Base-by-base conservation (phyloP, 176 grass and related monocot species). In the Urochloa ruziziensis region DNA sequence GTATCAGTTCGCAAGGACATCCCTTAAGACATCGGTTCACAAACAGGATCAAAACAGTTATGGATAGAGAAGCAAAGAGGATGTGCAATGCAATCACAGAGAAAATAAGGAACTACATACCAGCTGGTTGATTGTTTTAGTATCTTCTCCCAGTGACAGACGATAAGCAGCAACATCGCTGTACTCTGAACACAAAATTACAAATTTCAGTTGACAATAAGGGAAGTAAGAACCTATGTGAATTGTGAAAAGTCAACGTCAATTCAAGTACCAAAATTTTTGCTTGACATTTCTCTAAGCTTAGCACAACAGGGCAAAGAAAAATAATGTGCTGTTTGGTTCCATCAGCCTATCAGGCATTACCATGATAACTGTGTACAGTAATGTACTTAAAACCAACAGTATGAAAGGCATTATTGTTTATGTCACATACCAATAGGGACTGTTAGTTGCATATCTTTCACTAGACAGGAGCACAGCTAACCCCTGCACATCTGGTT, bases 81-180 rank as follows among this genome's bases (percentile, higher is more conserved):
- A 44, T 62, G 67, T 23, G 52, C 29, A 69, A 75, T 68, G 1
- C 42, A 80, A 79, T 80, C 56, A 27, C 54, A 56, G 44, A 74
- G 18, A 81, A 68, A 88, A 81, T 67, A 51, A 68, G 36, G 4
- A 82, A 80, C 40, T 66, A 86, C 67, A 34, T 93, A 98, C 96
- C 91, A 98, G 80, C 81, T 98, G 96, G 67, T 98, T 98, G 86
- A 98, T 95, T 61, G 93, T 93, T 95, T 98, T 98, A 73, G 96
- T 98, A 85, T 98, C 96, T 90, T 98, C 96, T 78, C 89, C 91
- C 61, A 98, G 67, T 51, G 96, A 95, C 70, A 98, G 88, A 39
- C 96, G 91, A 62, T 98, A 98, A 39, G 96, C 93, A 77, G 96
- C 96, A 57, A 98, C 96, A 88, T 98, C 96, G 33, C 92, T 86